Base-by-base conservation (phyloP, 2,329 filamentous ascomycete genomes). In the Hypoxylon sp. region DNA sequence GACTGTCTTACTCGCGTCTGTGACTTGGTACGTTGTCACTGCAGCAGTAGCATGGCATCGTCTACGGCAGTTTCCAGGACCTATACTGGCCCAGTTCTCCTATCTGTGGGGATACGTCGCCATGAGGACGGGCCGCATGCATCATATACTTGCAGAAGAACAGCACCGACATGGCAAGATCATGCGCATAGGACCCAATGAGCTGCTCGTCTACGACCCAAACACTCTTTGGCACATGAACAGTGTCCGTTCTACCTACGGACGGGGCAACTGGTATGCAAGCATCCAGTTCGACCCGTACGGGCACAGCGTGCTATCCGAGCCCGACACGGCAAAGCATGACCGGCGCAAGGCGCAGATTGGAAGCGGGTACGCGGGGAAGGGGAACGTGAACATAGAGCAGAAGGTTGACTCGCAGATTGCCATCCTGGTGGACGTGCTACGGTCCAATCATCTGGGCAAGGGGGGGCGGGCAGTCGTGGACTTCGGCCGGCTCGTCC, bases 341-440 rank as follows among this genome's bases (percentile, higher is more conserved):
- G 70, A 71, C 49, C 60, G 60, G 35, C 65, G 67, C 10, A 73
- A 72, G 53, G 67, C 70, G 7, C 64, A 65, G 24, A n/a, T 72
- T 7, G 55, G 50, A 2, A 23, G 54, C 2, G 68, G 65, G 3
- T 73, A 70, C 37, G 58, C 68, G 1, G 70, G 71, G 3, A 69
- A 67, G 41, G 69, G 70, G n/a, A 41, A 27, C 2, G 61, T 67
- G 37, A 55, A 70, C 37, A 57, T 72, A 3, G 70, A 73, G 50
- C 31, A 54, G 20, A 67, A 63, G 24, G 64, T 70, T 10, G 61
- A 71, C 45, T 59, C 60, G 10, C 64, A 67, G 31, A 2, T 71
- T 7, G 60, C 58, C 5, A 40, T 67, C 18, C 59, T 70, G 21
- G 51, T 66, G 13, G 46, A 66, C 17, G 33, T 68, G 4, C 53